A percentile compares a stretch with the other conserved stretches of the same genome.
Evolutionary conservation across 495 filamentous ascomycete species (phyloP).

Genomic region (Penicillium cataractarum): DNA sequence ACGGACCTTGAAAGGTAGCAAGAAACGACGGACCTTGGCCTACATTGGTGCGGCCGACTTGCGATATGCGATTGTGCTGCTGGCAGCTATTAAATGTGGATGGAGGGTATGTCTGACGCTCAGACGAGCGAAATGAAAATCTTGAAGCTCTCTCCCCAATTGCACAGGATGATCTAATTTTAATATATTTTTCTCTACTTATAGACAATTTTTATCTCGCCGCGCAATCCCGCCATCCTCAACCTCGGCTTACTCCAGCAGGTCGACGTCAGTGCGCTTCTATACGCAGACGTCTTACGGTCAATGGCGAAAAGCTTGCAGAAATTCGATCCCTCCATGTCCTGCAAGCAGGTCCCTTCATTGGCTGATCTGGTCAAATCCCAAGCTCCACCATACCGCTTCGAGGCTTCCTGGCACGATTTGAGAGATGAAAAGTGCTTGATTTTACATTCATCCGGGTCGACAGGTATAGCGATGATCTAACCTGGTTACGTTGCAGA

Average conservation of each 20-base stretch:
- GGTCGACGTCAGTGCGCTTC: constrained; percentile 16
- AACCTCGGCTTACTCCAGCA: constrained; percentile 23
- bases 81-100: constrained; percentile 37
- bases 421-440: constrained; percentile 18
- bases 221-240: constrained; percentile 17
- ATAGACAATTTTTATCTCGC: constrained; percentile 21
- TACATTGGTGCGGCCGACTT: constrained; percentile 35
- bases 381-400: constrained; percentile 11
- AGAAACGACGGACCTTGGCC: constrained; percentile 24
- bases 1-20: constrained; percentile 8
- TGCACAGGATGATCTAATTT: not conserved
- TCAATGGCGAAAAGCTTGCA: constrained; percentile 16
- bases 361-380: constrained; percentile 14
- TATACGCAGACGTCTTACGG: constrained; percentile 11
- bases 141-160: not conserved
- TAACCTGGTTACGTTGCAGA: not conserved
- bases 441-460: constrained; percentile 25
- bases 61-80: constrained; percentile 32
- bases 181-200: not conserved
- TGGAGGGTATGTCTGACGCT: constrained; percentile 31
- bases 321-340: constrained; percentile 22
- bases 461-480: constrained; percentile 16
- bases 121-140: not conserved
- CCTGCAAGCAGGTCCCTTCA: constrained; percentile 21
- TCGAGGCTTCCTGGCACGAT: constrained; percentile 11